Evolutionary conservation across 2,329 filamentous ascomycete genomes (phyloP).

Genomic region (Coniochaeta ligniaria): DNA sequence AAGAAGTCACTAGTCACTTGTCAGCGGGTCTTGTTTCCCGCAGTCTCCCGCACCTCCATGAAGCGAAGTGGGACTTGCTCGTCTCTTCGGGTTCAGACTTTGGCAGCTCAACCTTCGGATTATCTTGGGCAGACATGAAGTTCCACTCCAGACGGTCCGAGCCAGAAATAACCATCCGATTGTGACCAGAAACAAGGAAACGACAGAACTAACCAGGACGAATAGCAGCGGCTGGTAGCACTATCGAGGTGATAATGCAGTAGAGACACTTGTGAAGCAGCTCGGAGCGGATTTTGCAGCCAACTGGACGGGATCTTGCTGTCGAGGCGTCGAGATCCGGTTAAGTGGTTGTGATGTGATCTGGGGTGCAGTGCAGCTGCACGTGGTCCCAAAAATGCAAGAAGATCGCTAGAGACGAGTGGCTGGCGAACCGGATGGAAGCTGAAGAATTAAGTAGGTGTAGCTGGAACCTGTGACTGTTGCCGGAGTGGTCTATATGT

Average conservation of each 20-base stretch:
- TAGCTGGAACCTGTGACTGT: not conserved
- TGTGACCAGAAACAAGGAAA: not conserved
- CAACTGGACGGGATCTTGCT: not conserved
- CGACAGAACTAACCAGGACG: not conserved
- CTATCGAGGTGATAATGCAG: constrained; percentile 1
- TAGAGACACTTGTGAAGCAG: not conserved
- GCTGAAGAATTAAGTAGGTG: not conserved
- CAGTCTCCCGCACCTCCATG: not conserved
- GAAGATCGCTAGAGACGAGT: not conserved
- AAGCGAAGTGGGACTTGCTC: not conserved
- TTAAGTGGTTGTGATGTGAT: constrained; percentile 1
- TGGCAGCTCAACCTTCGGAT: not conserved
- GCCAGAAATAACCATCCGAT: not conserved
- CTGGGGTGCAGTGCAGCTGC: constrained; percentile 1
- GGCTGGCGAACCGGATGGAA: not conserved
- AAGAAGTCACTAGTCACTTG: not conserved
- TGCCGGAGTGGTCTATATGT: not conserved
- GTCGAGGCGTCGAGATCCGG: not conserved
- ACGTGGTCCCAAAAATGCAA: constrained; percentile 1
- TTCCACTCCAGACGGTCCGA: not conserved
- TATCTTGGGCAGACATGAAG: not conserved
- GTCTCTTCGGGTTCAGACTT: not conserved
- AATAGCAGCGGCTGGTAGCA: not conserved
- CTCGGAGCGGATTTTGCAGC: not conserved
- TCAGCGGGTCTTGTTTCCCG: not conserved